These are phyloP conservation scores for Penicillium crustosum DNA, from an alignment of 2,329 filamentous ascomycete genomes.

Conservation along the genomic window DNA sequence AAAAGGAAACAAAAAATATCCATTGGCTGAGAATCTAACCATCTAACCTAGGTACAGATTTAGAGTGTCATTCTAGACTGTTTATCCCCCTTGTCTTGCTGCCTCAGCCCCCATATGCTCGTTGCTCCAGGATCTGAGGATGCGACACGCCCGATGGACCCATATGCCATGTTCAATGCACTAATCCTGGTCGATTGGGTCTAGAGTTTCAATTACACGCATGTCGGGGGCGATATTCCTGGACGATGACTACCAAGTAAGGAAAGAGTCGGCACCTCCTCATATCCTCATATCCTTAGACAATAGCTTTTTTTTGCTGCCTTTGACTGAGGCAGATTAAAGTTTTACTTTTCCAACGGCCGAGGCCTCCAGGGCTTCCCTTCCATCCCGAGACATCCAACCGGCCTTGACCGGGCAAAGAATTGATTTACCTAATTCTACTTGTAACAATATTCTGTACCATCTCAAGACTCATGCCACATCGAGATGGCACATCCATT, in stretches of 20 bases:
- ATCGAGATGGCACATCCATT: background rate
- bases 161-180: background rate
- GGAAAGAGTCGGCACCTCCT: background rate
- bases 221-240: background rate
- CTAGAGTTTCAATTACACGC: background rate
- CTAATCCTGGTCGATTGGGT: constrained; percentile 2
- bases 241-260: background rate
- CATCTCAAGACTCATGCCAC: background rate
- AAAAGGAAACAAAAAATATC: background rate
- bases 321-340: constrained; percentile 2
- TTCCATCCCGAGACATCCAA: constrained; percentile 11
- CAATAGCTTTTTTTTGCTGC: background rate
- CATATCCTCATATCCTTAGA: background rate
- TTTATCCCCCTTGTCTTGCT: constrained; percentile 15
- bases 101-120: constrained; percentile 16
- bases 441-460: background rate
- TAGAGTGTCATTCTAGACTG: constrained; percentile 16
- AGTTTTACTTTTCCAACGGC: constrained; percentile 8
- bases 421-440: background rate
- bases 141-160: constrained; percentile 2
- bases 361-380: constrained; percentile 1
- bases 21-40: constrained; percentile 17
- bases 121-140: constrained; percentile 23
- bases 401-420: constrained; percentile 1
- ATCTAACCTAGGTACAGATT: constrained; percentile 5